Evolutionary conservation across 345 rosid species (phyloP).

Genomic region (Syzygium aqueum): DNA sequence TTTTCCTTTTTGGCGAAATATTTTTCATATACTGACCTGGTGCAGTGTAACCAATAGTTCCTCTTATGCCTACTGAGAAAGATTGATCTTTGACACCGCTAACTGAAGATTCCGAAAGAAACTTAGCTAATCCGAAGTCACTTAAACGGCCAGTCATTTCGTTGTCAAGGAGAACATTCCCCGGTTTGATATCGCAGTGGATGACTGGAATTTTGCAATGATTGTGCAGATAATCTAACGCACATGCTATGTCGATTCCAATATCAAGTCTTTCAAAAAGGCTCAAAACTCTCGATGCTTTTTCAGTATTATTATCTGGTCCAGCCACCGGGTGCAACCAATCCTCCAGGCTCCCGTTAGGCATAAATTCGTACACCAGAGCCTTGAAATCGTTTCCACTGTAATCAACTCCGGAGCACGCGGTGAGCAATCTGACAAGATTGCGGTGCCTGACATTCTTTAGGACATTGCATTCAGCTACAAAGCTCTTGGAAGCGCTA

Average conservation of each 20-base stretch:
- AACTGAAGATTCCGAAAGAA: background rate
- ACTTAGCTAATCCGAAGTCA: background rate
- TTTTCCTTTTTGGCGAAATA: no score
- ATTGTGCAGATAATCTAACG: background rate
- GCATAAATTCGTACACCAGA: background rate
- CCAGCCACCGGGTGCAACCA: background rate
- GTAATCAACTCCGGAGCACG: background rate
- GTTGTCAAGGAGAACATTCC: background rate
- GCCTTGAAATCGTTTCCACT: slow-evolving; percentile 1
- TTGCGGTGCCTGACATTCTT: slow-evolving; percentile 1
- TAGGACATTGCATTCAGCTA: background rate
- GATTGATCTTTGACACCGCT: background rate
- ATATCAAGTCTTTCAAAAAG: background rate
- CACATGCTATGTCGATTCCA: background rate
- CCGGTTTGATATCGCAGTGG: background rate
- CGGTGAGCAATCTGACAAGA: background rate
- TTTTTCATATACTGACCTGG: background rate
- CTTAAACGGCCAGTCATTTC: background rate
- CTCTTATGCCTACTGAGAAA: background rate
- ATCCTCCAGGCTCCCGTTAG: background rate
- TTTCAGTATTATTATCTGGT: background rate
- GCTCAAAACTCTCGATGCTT: background rate
- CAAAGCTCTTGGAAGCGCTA: background rate
- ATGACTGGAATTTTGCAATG: background rate
- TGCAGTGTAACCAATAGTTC: background rate